Percentiles rank a stretch among this genome's conserved stretches.
Evolutionary conservation across 495 filamentous ascomycete species (phyloP).

Genomic region (Choiromyces venosus): DNA sequence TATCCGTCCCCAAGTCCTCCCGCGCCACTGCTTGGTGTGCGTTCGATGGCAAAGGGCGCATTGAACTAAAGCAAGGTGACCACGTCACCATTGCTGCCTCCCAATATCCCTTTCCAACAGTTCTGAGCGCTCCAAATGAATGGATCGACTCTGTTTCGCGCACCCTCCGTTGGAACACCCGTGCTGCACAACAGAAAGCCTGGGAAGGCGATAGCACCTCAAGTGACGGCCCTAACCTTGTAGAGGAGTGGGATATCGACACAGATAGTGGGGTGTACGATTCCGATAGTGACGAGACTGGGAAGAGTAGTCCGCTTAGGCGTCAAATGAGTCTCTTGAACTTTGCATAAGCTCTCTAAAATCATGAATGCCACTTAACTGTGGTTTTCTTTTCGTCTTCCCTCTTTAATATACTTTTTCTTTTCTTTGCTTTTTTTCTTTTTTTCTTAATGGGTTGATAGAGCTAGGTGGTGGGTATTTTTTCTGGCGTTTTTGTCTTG

Average conservation of each 20-base stretch:
- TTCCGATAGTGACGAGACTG: slow-evolving; percentile 30
- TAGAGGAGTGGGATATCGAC: slow-evolving; percentile 50
- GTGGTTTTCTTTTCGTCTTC: background rate
- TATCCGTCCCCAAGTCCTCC: slow-evolving; percentile 89
- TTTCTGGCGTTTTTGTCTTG: slow-evolving; percentile 7
- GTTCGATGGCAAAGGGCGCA: slow-evolving; percentile 86
- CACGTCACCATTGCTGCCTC: slow-evolving; percentile 93
- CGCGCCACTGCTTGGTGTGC: slow-evolving; percentile 88
- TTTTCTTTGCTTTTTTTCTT: background rate
- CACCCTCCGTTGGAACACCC: slow-evolving; percentile 89
- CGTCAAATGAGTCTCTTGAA: slow-evolving; percentile 41
- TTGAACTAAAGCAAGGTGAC: slow-evolving; percentile 83
- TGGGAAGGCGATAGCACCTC: slow-evolving; percentile 37
- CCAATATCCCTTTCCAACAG: slow-evolving; percentile 86
- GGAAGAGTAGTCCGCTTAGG: slow-evolving; percentile 31
- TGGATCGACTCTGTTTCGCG: slow-evolving; percentile 89
- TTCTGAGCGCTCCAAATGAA: slow-evolving; percentile 68
- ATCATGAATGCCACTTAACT: background rate
- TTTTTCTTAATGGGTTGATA: background rate
- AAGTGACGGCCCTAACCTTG: slow-evolving; percentile 44
- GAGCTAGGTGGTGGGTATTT: background rate
- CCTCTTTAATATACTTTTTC: background rate
- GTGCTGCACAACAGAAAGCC: slow-evolving; percentile 67
- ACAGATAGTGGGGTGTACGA: slow-evolving; percentile 41
- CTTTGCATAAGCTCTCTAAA: slow-evolving; percentile 26